phyloP scores from a whole-genome alignment of 352 stramenopile genomes.

The Pythium grandisporangium region DNA sequence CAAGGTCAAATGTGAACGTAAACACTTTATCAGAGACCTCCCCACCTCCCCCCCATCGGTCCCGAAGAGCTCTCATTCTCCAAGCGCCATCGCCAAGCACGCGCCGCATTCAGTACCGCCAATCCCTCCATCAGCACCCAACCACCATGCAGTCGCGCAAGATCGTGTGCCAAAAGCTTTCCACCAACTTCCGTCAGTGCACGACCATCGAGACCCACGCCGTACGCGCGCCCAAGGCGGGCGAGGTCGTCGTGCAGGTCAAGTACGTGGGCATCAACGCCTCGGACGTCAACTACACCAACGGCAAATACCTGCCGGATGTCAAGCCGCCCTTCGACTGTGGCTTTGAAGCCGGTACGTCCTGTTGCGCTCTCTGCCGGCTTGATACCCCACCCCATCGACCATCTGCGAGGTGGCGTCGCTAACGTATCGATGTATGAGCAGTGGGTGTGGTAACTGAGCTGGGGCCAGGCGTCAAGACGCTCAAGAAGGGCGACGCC shows the following conservation, averaged over 20 bases:
- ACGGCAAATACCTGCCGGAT: constrained; percentile 35
- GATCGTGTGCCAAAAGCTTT: constrained; percentile 74
- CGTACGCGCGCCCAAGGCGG: constrained; percentile 24
- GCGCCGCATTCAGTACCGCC: no score
- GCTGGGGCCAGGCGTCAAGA: constrained; percentile 19
- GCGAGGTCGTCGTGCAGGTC: constrained; percentile 38
- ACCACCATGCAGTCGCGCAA: constrained; percentile 49
- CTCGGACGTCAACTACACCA: constrained; percentile 52
- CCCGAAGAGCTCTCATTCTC: no score
- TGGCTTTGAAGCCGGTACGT: constrained; percentile 31
- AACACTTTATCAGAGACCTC: no score
- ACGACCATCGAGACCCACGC: constrained; percentile 48
- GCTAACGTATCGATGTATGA: not conserved
- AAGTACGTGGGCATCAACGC: constrained; percentile 35
- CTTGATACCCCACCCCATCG: no score
- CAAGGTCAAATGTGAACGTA: no score
- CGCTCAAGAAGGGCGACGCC: constrained; percentile 27
- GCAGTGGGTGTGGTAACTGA: constrained; percentile 22
- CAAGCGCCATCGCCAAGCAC: no score
- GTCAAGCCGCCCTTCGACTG: constrained; percentile 41
- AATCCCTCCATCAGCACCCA: no score
- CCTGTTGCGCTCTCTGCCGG: not conserved
- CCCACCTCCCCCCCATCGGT: no score
- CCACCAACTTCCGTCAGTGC: constrained; percentile 71
- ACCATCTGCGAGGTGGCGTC: no score